Evolutionary conservation across 139 green algal genomes (phyloP), one percentile per base, ranked within the genome.

Genomic region (Astrephomene gubernaculifera): DNA sequence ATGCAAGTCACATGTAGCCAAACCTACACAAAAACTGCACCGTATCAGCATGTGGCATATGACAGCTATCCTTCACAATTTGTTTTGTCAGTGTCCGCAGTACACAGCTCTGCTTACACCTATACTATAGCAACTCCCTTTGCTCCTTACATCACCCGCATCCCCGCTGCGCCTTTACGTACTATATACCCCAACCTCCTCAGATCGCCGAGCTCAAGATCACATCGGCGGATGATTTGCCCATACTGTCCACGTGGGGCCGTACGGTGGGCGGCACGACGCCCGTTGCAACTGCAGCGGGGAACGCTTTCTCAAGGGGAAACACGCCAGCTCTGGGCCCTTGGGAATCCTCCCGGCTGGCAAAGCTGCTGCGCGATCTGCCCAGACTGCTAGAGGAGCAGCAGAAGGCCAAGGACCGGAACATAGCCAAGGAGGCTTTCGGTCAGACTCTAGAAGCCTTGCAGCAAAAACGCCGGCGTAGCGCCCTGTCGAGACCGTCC

Each of bases 171-270:
- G n/a, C n/a, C n/a, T n/a, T n/a, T n/a, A n/a, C n/a, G n/a, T n/a
- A n/a, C n/a, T n/a, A n/a, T n/a, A n/a, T n/a, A n/a, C n/a, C n/a
- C n/a, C n/a, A n/a, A n/a, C n/a, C n/a, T n/a, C 17, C 17, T 0
- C 76, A 83, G 76, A 41, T 83, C 8, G 76, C 76, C 2, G 76
- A 83, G 76, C 27, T 73, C 39, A 33, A 72, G 39, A 72, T 83
- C 39, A 38, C 39, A 6, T 17, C 41, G 19, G 36, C 76, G 0
- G 2, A 39, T 1, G 76, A 84, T n/a, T 33, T 84, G 41, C 43
- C 38, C 19, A 2, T 52, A 2, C 63, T 74, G n/a, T 41, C 63
- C 8, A 19, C 72, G 49, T 49, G 49, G 14, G 45, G 41, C 31
- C 41, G 36, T 8, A n/a, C n/a, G n/a, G n/a, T n/a, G n/a, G n/a